phyloP scores from a whole-genome alignment of 2,329 filamentous ascomycete species.

The Pseudocercospora ulei region DNA sequence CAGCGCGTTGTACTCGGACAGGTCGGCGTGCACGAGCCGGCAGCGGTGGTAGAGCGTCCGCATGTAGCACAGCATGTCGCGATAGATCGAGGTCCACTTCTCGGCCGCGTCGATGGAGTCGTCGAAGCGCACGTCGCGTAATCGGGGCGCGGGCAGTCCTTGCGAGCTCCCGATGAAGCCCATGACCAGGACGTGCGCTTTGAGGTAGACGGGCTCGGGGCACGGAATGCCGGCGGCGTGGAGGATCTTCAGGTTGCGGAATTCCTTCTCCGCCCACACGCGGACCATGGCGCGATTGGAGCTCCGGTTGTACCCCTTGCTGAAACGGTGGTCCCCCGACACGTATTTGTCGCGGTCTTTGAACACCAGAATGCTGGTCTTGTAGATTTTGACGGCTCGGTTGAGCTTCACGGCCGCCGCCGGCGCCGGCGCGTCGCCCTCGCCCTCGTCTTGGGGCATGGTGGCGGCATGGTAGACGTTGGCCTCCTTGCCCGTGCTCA shows the following conservation, averaged over 20 bases:
- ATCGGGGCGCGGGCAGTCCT: slow-evolving; percentile 75
- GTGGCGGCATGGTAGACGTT: slow-evolving; percentile 91
- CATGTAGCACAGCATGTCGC: slow-evolving; percentile 80
- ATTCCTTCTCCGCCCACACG: slow-evolving; percentile 97
- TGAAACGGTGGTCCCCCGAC: slow-evolving; percentile 84
- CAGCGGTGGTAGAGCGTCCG: slow-evolving; percentile 87
- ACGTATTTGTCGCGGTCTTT: slow-evolving; percentile 97
- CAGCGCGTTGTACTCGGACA: slow-evolving; percentile 96
- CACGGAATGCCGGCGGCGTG: slow-evolving; percentile 76
- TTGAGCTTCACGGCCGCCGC: slow-evolving; percentile 50
- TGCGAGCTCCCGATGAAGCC: slow-evolving; percentile 78
- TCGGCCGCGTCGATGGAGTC: slow-evolving; percentile 47
- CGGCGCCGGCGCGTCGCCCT: slow-evolving; percentile 38
- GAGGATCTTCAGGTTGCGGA: slow-evolving; percentile 80
- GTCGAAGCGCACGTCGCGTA: slow-evolving; percentile 72
- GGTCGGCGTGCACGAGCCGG: slow-evolving; percentile 82
- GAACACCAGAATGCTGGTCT: slow-evolving; percentile 94
- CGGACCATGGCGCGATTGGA: slow-evolving; percentile 97
- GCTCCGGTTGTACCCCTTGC: slow-evolving; percentile 81
- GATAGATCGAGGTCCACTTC: slow-evolving; percentile 69
- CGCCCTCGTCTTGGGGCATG: slow-evolving; percentile 46
- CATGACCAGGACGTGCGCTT: slow-evolving; percentile 94
- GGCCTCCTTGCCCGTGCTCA: slow-evolving; percentile 95
- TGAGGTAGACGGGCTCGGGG: slow-evolving; percentile 78
- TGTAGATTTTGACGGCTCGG: slow-evolving; percentile 95